These are phyloP conservation scores for Chytridium lagenaria DNA, from an alignment of 371 early-diverging fungal genomes.

Conservation along the genomic window DNA sequence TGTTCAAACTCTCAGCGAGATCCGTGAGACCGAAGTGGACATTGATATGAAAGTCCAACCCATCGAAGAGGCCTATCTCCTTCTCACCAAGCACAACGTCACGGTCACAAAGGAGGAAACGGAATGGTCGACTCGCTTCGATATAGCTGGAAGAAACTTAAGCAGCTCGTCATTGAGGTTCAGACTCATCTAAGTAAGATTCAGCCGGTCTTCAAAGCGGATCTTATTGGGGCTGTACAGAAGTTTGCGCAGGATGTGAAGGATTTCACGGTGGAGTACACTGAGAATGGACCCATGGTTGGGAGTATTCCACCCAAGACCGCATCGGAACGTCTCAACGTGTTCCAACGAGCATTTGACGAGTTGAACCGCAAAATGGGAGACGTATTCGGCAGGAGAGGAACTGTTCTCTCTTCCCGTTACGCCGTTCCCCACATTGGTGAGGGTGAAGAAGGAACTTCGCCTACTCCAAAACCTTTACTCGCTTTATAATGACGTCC, in stretches of 20 bases:
- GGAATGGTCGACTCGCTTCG: slow-evolving; percentile 69
- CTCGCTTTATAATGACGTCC: slow-evolving; percentile 66
- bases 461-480: slow-evolving; percentile 66
- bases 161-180: slow-evolving; percentile 62
- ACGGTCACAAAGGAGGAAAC: slow-evolving; percentile 66
- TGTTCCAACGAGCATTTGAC: slow-evolving; percentile 67
- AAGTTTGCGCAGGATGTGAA: slow-evolving; percentile 64
- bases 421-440: slow-evolving; percentile 65
- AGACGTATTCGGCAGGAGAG: slow-evolving; percentile 68
- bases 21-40: slow-evolving; percentile 66
- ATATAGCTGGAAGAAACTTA: slow-evolving; percentile 70
- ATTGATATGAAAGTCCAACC: slow-evolving; percentile 71
- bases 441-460: slow-evolving; percentile 66
- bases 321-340: slow-evolving; percentile 64
- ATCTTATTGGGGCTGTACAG: slow-evolving; percentile 59
- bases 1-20: slow-evolving; percentile 63
- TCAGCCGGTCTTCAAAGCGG: slow-evolving; percentile 66
- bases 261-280: slow-evolving; percentile 64
- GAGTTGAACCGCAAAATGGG: slow-evolving; percentile 70
- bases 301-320: slow-evolving; percentile 66
- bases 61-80: slow-evolving; percentile 66
- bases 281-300: slow-evolving; percentile 68
- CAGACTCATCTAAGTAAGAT: slow-evolving; percentile 63
- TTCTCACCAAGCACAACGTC: slow-evolving; percentile 62
- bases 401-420: slow-evolving; percentile 66